These are phyloP conservation scores for Paspalum vaginatum DNA, from an alignment of 176 grass and related monocot genomes.

Conservation along the genomic window DNA sequence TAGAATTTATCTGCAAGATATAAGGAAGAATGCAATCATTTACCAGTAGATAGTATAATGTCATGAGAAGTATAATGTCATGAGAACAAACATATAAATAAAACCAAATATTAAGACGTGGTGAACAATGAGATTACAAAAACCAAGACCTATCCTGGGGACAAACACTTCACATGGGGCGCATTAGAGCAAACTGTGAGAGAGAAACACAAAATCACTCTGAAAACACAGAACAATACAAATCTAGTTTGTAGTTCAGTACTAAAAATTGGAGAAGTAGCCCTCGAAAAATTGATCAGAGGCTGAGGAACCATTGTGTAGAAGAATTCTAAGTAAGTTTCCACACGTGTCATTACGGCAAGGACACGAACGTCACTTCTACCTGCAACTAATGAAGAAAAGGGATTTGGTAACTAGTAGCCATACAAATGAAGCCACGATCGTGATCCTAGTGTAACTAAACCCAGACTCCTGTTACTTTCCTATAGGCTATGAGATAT, in stretches of 20 bases:
- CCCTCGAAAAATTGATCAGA: constrained; percentile 1
- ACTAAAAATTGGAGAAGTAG: background rate
- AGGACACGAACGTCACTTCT: background rate
- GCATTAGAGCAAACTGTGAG: background rate
- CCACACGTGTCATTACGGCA: background rate
- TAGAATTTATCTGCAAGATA: constrained; percentile 33
- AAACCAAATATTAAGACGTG: constrained; percentile 13
- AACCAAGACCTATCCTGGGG: background rate
- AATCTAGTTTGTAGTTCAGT: background rate
- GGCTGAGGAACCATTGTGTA: background rate
- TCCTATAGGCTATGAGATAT: background rate
- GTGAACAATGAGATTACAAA: background rate
- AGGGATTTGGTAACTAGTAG: constrained; percentile 6
- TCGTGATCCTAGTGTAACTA: background rate
- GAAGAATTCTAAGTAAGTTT: background rate
- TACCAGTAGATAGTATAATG: constrained; percentile 18
- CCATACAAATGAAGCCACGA: background rate
- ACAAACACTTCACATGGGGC: background rate
- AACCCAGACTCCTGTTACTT: constrained; percentile 13
- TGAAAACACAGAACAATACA: background rate
- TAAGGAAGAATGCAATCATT: constrained; percentile 38
- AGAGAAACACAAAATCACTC: background rate
- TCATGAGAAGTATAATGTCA: constrained; percentile 19
- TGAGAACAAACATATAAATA: constrained; percentile 19
- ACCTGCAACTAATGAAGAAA: background rate